Evolutionary conservation across 2,329 filamentous ascomycete genomes (phyloP).

Genomic region (Fusarium buxicola): DNA sequence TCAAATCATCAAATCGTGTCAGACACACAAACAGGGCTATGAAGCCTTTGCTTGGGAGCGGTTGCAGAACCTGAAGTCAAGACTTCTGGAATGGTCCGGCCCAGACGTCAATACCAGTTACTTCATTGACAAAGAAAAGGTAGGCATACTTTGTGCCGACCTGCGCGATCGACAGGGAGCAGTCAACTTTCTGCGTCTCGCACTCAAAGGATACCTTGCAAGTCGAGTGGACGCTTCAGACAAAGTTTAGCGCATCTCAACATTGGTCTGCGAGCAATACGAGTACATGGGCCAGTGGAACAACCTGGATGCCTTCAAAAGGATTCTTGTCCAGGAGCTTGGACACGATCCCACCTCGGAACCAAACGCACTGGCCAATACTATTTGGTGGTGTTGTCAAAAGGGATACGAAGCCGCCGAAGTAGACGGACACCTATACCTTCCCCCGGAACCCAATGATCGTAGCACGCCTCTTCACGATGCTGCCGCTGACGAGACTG

Average conservation of each 20-base stretch:
- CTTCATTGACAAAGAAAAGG: constrained; percentile 4
- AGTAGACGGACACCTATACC: neutral
- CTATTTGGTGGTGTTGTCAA: constrained; percentile 16
- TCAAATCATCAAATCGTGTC: constrained; percentile 19
- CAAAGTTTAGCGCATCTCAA: constrained; percentile 11
- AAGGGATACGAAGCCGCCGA: neutral
- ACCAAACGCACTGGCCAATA: constrained; percentile 1
- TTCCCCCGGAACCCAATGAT: neutral
- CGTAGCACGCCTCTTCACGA: constrained; percentile 13
- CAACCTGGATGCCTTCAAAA: constrained; percentile 18
- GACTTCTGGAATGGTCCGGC: neutral
- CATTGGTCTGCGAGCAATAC: constrained; percentile 19
- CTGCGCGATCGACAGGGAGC: constrained; percentile 12
- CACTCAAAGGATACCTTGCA: neutral
- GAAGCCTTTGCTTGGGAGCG: constrained; percentile 5
- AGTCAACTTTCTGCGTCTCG: constrained; percentile 2
- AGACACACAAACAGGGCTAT: neutral
- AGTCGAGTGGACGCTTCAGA: neutral
- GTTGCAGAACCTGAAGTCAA: neutral
- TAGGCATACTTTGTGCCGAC: constrained; percentile 14
- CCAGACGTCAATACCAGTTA: neutral
- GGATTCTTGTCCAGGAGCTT: neutral
- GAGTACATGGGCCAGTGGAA: constrained; percentile 10
- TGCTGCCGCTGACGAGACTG: neutral
- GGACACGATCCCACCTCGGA: constrained; percentile 7